Evolutionary conservation across 371 early-diverging fungal genomes (phyloP).

Genomic region (Basidiobolus meristosporus): DNA sequence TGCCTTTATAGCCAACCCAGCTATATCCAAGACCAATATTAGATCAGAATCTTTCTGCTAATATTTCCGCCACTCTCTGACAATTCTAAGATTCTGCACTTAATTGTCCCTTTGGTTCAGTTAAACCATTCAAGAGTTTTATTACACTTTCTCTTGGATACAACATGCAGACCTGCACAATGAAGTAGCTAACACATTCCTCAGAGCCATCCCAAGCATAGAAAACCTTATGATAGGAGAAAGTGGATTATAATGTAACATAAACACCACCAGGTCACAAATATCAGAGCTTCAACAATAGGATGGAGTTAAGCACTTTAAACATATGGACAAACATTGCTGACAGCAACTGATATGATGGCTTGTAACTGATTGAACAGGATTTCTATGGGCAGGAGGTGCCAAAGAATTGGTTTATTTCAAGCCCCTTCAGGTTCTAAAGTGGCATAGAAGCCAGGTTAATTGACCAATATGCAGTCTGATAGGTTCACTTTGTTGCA

Average conservation of each 20-base stretch:
- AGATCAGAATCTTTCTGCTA: too few species aligned
- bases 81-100: too few species aligned
- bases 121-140: too few species aligned
- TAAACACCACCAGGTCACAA: constrained; percentile 30
- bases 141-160: too few species aligned
- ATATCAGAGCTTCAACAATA: constrained; percentile 33
- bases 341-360: background rate
- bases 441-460: too few species aligned
- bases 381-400: constrained; percentile 57
- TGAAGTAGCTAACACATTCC: constrained; percentile 58
- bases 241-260: constrained; percentile 63
- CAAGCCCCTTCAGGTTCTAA: background rate
- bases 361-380: constrained; percentile 5
- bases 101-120: too few species aligned
- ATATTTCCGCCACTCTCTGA: too few species aligned
- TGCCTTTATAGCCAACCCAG: too few species aligned
- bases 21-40: too few species aligned
- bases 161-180: constrained; percentile 61
- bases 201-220: constrained; percentile 70
- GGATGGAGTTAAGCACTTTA: constrained; percentile 43
- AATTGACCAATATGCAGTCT: too few species aligned
- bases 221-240: constrained; percentile 87
- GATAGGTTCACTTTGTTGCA: too few species aligned
- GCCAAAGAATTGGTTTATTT: background rate
- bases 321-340: constrained; percentile 28